Percentiles rank a stretch among this genome's conserved stretches.
phyloP scores from a whole-genome alignment of 2,329 filamentous ascomycete genomes.

The Diaporthe vaccinii region DNA sequence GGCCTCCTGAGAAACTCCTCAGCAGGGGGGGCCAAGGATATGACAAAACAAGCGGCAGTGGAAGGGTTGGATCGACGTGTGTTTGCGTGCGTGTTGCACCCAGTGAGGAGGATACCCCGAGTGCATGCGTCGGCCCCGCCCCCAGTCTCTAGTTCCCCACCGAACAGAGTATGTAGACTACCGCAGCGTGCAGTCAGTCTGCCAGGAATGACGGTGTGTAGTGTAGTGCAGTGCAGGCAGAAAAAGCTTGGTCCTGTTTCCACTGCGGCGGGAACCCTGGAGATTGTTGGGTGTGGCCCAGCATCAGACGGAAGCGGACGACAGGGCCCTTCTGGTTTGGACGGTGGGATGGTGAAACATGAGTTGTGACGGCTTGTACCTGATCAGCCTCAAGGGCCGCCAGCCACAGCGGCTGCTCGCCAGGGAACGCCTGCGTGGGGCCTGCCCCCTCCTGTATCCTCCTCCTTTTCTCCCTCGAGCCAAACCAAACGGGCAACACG shows the following conservation, averaged over 20 bases:
- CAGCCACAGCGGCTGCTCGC: constrained; percentile 4
- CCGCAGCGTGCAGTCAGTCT: not conserved
- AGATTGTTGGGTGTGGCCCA: not conserved
- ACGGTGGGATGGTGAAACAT: constrained; percentile 34
- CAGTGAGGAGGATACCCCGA: not conserved
- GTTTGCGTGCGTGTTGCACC: not conserved
- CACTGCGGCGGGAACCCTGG: constrained; percentile 8
- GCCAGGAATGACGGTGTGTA: not conserved
- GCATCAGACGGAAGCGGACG: constrained; percentile 19
- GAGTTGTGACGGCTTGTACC: constrained; percentile 38
- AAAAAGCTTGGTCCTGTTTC: constrained; percentile 19
- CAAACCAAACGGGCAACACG: constrained; percentile 8
- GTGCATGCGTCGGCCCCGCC: not conserved
- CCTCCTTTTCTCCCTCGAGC: not conserved
- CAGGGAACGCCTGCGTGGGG: not conserved
- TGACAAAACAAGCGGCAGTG: not conserved
- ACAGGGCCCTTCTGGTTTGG: not conserved
- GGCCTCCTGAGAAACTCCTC: constrained; percentile 20
- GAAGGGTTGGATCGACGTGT: not conserved
- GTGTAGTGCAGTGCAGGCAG: constrained; percentile 4
- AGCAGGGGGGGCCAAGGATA: constrained; percentile 3
- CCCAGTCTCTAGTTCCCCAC: constrained; percentile 25
- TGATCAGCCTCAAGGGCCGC: constrained; percentile 38
- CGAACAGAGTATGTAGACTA: constrained; percentile 13
- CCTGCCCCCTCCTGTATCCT: not conserved